Evolutionary conservation across 148 eudicot species (phyloP).

Genomic region (Fagopyrum tataricum): DNA sequence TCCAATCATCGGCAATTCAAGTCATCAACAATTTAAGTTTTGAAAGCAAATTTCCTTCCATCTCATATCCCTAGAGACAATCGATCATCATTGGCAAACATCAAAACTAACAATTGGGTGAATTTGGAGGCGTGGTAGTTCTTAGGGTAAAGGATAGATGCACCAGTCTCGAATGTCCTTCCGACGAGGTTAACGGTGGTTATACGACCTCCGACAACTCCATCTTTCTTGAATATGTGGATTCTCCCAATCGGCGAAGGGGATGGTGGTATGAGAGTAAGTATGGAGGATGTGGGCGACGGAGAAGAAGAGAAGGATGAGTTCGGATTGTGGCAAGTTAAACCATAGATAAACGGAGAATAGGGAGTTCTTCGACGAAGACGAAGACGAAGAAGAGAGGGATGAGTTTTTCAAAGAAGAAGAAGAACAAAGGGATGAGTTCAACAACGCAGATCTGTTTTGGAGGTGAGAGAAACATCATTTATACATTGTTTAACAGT

Average conservation of each 20-base stretch:
- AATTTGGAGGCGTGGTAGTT: slow-evolving; percentile 56
- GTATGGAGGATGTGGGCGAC: slow-evolving; percentile 80
- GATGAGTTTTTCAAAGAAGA: too few relatives aligned
- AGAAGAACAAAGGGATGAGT: too few relatives aligned
- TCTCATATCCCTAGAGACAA: slow-evolving; percentile 71
- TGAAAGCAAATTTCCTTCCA: slow-evolving; percentile 49
- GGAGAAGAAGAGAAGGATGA: too few relatives aligned
- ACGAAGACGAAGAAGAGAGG: too few relatives aligned
- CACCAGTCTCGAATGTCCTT: slow-evolving; percentile 84
- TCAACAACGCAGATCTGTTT: too few relatives aligned
- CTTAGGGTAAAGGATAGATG: slow-evolving; percentile 69
- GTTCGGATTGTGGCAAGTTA: too few relatives aligned
- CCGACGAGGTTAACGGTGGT: slow-evolving; percentile 56
- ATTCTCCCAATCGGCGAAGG: slow-evolving; percentile 20
- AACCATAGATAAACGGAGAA: too few relatives aligned
- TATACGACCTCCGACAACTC: slow-evolving; percentile 79
- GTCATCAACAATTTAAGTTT: slow-evolving; percentile 31
- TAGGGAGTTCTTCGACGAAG: too few relatives aligned
- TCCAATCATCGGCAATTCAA: slow-evolving; percentile 26
- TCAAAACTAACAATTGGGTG: slow-evolving; percentile 31
- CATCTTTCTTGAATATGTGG: slow-evolving; percentile 53
- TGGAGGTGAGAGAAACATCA: too few relatives aligned
- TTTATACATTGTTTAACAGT: too few relatives aligned
- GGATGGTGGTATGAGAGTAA: slow-evolving; percentile 24
- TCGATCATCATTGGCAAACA: slow-evolving; percentile 23